phyloP scores from a whole-genome alignment of 495 filamentous ascomycete genomes.

The Xylaria acuta region DNA sequence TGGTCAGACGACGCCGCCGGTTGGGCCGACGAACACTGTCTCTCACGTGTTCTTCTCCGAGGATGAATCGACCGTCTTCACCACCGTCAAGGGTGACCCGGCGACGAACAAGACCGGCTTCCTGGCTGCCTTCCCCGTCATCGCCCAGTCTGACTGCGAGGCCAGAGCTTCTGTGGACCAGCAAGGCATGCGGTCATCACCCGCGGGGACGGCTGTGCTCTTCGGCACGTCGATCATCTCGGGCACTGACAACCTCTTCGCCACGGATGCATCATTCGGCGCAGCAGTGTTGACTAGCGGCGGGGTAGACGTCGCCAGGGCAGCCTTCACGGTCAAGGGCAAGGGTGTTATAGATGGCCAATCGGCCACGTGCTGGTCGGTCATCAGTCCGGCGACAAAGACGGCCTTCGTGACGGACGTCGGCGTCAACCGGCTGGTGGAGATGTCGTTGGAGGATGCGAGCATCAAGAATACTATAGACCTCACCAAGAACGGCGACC shows the following conservation, averaged over 20 bases:
- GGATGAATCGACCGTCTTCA: slow-evolving; percentile 56
- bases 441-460: slow-evolving; percentile 54
- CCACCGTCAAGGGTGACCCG: slow-evolving; percentile 64
- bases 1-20: slow-evolving; percentile 59
- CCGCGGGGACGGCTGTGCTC: slow-evolving; percentile 58
- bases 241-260: slow-evolving; percentile 50
- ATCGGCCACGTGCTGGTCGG: slow-evolving; percentile 63
- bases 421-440: slow-evolving; percentile 56
- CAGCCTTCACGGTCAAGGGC: slow-evolving; percentile 34
- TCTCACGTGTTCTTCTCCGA: slow-evolving; percentile 62
- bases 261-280: slow-evolving; percentile 64
- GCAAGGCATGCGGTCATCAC: slow-evolving; percentile 43
- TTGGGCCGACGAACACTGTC: slow-evolving; percentile 60
- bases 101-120: slow-evolving; percentile 60
- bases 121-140: slow-evolving; percentile 55
- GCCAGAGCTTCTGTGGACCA: slow-evolving; percentile 26
- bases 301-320: slow-evolving; percentile 19
- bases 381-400: slow-evolving; percentile 46
- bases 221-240: slow-evolving; percentile 59
- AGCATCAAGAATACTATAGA: slow-evolving; percentile 49
- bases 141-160: slow-evolving; percentile 11
- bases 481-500: slow-evolving; percentile 50
- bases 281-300: slow-evolving; percentile 47
- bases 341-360: slow-evolving; percentile 51
- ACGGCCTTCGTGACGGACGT: slow-evolving; percentile 64